Evolutionary conservation across 495 filamentous ascomycete species (phyloP), one percentile per base, ranked within the genome.

Genomic region (Aspergillus bertholletiae): DNA sequence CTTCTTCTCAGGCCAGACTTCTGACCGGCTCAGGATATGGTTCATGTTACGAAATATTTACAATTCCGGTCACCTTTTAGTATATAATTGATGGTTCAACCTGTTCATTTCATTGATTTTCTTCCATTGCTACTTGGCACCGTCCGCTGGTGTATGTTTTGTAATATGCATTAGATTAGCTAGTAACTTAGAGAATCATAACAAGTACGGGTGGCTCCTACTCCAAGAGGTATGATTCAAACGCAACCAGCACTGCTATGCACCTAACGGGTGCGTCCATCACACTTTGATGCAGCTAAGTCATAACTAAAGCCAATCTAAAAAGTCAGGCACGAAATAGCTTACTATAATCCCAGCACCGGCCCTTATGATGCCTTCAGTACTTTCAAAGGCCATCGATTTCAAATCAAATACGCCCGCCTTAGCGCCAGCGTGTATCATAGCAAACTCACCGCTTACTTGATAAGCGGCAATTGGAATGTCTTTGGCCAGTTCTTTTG

Each of bases 371-470:
- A 98, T 97, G 1, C 93, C 89, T 65, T 97, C 88, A 0, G 91
- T 91, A 54, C 87, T 86, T 71, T 98, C 94, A 65, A 95, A 93
- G 0, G 89, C 95, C 90, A 97, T 97, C 2, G 87, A 79, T 73
- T 92, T 95, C 66, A 98, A 74, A 69, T 96, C 92, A 66, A 97
- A 98, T n/a, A 98, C 94, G 0, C 94, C 94, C 9, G 94, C 92
- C 70, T 95, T 94, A 20, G 95, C 94, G 32, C 80, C 94, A 3
- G 94, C 94, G 65, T 96, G 90, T 45, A 98, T 96, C 95, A 97
- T 98, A 37, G 94, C 92, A 69, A 86, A 98, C 74, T 98, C 94
- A 54, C 94, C 94, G 67, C 87, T 92, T 45, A 98, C 94, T 68
- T 98, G 94, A 66, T 98, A 98, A 20, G 94, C 92, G 3, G 92